A percentile compares a stretch with the other conserved stretches of the same genome.
These are phyloP conservation scores for Microcos paniculata DNA, from an alignment of 345 rosid species.

Conservation along the genomic window DNA sequence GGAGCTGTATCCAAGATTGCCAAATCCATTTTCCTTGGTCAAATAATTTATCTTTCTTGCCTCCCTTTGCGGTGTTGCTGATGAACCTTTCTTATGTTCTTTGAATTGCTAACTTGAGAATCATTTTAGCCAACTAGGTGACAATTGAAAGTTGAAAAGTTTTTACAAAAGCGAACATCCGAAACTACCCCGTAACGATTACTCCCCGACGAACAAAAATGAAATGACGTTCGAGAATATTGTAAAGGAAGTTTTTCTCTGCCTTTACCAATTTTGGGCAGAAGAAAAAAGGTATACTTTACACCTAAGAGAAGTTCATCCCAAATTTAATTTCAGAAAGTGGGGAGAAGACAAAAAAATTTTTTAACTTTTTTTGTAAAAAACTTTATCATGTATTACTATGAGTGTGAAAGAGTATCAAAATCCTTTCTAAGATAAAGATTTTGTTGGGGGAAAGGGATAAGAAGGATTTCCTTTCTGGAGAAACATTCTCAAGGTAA, in stretches of 20 bases:
- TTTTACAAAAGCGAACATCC: not conserved
- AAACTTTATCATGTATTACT: not conserved
- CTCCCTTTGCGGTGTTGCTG: too few relatives aligned
- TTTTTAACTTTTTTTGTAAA: not conserved
- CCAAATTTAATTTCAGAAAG: not conserved
- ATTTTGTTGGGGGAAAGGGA: too few relatives aligned
- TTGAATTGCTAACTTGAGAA: not conserved
- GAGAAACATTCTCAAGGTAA: too few relatives aligned
- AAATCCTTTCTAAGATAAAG: not conserved
- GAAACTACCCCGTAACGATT: not conserved
- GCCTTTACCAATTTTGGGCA: not conserved
- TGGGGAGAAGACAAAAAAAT: not conserved
- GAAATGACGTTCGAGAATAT: not conserved
- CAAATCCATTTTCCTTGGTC: not conserved
- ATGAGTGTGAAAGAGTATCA: not conserved
- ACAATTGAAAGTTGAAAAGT: not conserved
- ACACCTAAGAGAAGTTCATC: not conserved
- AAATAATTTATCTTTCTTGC: too few relatives aligned
- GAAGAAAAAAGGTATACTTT: not conserved
- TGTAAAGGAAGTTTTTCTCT: not conserved
- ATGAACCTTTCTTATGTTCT: not conserved
- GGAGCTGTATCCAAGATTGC: not conserved
- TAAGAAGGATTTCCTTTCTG: too few relatives aligned
- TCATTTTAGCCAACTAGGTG: not conserved
- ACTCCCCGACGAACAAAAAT: not conserved